Evolutionary conservation across 148 eudicot species (phyloP).

Genomic region (Mesembryanthemum crystallinum): DNA sequence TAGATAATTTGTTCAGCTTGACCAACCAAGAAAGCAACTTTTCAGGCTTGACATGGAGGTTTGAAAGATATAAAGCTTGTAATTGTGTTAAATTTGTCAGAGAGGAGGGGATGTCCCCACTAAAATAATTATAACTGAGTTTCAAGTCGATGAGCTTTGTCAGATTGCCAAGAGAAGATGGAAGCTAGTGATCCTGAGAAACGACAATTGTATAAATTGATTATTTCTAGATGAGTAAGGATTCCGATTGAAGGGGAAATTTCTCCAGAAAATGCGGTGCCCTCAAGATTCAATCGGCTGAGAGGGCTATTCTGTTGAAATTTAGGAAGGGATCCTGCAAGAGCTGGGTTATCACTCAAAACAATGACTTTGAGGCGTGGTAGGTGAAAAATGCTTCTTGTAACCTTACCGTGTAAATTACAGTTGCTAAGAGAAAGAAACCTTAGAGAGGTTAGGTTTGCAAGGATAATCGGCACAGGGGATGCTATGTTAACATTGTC

Average conservation of each 20-base stretch:
- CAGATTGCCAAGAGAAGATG: constrained; percentile 21
- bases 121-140: constrained; percentile 10
- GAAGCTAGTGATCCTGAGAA: constrained; percentile 26
- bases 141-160: constrained; percentile 15
- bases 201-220: not conserved
- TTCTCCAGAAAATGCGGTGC: constrained; percentile 25
- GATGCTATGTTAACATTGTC: constrained; percentile 21
- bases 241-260: constrained; percentile 33
- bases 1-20: constrained; percentile 15
- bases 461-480: constrained; percentile 15
- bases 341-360: constrained; percentile 23
- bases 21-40: constrained; percentile 13
- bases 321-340: constrained; percentile 33
- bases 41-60: not conserved
- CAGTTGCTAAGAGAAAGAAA: constrained; percentile 3
- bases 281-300: constrained; percentile 15
- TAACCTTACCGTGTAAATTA: constrained; percentile 28
- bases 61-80: not conserved
- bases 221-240: not conserved
- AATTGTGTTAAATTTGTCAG: constrained; percentile 23
- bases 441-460: constrained; percentile 23
- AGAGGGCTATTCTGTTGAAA: constrained; percentile 23
- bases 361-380: too few species aligned
- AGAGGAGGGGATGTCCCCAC: constrained; percentile 20
- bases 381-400: constrained; percentile 27